A percentile compares a stretch with the other conserved stretches of the same genome.
These are phyloP conservation scores for Fomitiporia mediterranea DNA, from an alignment of 1,284 basidiomycete genomes.

Conservation along the genomic window DNA sequence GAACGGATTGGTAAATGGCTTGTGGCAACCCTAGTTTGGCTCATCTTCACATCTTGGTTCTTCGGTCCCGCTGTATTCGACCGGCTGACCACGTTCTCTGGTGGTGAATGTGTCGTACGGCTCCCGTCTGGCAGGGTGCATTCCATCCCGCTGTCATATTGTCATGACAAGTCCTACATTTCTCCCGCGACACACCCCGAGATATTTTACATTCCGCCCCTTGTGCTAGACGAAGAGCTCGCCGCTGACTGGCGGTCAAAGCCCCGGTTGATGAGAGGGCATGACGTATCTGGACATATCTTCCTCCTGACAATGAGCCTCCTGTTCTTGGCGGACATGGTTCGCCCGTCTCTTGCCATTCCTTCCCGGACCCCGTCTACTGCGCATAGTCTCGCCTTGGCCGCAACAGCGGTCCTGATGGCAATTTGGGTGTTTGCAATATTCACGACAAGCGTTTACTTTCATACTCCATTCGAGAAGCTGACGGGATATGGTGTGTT, in stretches of 20 bases:
- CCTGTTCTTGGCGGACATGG: constrained; percentile 77
- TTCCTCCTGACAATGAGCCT: constrained; percentile 87
- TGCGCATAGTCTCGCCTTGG: constrained; percentile 44
- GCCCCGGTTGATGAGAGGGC: constrained; percentile 70
- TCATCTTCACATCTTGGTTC: constrained; percentile 83
- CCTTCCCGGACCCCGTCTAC: constrained; percentile 32
- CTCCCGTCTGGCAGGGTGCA: constrained; percentile 55
- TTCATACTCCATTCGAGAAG: constrained; percentile 88
- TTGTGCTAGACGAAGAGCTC: neutral
- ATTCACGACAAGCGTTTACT: constrained; percentile 83
- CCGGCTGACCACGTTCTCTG: constrained; percentile 69
- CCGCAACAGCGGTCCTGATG: constrained; percentile 47
- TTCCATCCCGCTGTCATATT: constrained; percentile 55
- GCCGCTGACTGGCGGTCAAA: constrained; percentile 40
- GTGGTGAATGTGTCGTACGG: constrained; percentile 74
- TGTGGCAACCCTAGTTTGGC: constrained; percentile 68
- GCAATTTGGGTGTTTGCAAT: constrained; percentile 72
- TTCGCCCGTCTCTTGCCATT: constrained; percentile 45
- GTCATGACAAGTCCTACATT: constrained; percentile 47
- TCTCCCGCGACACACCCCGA: constrained; percentile 58
- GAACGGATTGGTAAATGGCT: constrained; percentile 53
- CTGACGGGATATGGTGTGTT: constrained; percentile 72
- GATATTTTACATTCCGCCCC: constrained; percentile 50
- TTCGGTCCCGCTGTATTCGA: constrained; percentile 85
- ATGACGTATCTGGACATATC: constrained; percentile 93